Conservation (phyloP, 1,139 yeast genomes). For the Yamadazyma sp. region DNA sequence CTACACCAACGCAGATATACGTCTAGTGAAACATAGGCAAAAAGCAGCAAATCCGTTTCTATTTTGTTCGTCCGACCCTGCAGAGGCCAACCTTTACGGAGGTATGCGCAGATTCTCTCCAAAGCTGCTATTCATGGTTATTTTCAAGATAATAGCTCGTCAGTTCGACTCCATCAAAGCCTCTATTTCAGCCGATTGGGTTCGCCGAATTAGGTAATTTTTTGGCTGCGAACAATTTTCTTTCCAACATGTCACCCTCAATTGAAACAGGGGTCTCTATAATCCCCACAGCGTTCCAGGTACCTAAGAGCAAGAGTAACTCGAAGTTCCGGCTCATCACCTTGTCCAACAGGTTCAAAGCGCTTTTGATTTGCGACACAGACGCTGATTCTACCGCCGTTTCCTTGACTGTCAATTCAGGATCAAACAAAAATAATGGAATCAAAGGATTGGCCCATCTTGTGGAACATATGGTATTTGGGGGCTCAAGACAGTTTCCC, state of each 20-base stretch:
- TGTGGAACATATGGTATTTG: slow-evolving; percentile 67
- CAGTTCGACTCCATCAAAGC: too few species aligned
- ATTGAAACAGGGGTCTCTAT: not conserved
- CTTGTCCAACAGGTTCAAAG: slow-evolving; percentile 53
- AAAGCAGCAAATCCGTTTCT: too few species aligned
- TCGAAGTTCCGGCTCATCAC: slow-evolving; percentile 31
- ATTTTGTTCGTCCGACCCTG: too few species aligned
- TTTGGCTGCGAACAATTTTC: slow-evolving; percentile 6
- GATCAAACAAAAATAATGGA: slow-evolving; percentile 63
- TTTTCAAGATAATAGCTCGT: too few species aligned
- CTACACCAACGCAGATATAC: too few species aligned
- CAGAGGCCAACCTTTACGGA: too few species aligned
- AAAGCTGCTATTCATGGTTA: too few species aligned
- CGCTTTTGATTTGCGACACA: slow-evolving; percentile 60
- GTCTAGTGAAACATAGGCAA: too few species aligned
- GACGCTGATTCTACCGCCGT: slow-evolving; percentile 41
- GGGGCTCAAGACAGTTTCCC: slow-evolving; percentile 58
- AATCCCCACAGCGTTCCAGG: slow-evolving; percentile 1
- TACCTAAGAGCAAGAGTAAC: slow-evolving; percentile 5
- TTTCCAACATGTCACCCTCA: not conserved
- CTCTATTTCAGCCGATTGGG: not conserved
- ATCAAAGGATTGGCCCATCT: slow-evolving; percentile 67
- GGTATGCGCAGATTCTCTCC: too few species aligned
- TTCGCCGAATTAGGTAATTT: slow-evolving; percentile 7
- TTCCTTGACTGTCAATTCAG: slow-evolving; percentile 54